Conservation (phyloP, 768 basidiomycete species). For the Boletus sp. region DNA sequence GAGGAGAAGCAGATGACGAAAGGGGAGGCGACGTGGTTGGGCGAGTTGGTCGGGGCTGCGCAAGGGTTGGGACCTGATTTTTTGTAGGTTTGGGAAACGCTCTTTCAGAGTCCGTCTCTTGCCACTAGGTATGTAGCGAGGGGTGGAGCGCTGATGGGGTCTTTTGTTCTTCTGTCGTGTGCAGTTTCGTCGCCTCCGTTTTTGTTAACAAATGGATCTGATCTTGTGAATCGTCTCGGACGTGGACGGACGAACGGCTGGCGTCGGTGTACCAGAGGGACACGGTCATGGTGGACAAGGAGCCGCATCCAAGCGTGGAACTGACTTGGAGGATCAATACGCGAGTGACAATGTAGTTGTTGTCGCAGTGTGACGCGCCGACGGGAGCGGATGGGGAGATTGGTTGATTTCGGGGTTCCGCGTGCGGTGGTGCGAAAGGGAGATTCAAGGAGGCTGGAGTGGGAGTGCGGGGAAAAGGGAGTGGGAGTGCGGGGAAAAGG, state of each 20-base stretch:
- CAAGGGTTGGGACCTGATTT: slow-evolving; percentile 41
- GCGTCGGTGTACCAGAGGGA: slow-evolving; percentile 81
- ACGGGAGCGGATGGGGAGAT: slow-evolving; percentile 50
- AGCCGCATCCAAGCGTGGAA: slow-evolving; percentile 84
- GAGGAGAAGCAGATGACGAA: slow-evolving; percentile 41
- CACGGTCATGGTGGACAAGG: slow-evolving; percentile 85
- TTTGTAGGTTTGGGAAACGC: slow-evolving; percentile 66
- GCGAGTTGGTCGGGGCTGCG: slow-evolving; percentile 63
- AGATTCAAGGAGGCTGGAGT: background rate
- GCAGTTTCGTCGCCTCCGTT: slow-evolving; percentile 59
- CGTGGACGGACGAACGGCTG: slow-evolving; percentile 42
- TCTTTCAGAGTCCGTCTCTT: slow-evolving; percentile 69
- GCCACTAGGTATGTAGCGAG: too few species aligned
- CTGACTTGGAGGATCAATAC: slow-evolving; percentile 82
- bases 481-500: background rate
- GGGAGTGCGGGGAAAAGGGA: background rate
- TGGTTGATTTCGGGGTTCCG: slow-evolving; percentile 40
- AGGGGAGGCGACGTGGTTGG: slow-evolving; percentile 50
- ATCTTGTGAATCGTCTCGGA: background rate
- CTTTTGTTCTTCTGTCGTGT: background rate
- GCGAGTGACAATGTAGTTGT: slow-evolving; percentile 66
- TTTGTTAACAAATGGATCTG: slow-evolving; percentile 33
- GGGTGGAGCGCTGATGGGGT: background rate
- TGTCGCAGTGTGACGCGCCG: slow-evolving; percentile 48
- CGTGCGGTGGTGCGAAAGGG: background rate